Percentiles rank a stretch among this genome's conserved stretches.
phyloP scores from a whole-genome alignment of 768 basidiomycete species.

The Leccinum disarticulatum region DNA sequence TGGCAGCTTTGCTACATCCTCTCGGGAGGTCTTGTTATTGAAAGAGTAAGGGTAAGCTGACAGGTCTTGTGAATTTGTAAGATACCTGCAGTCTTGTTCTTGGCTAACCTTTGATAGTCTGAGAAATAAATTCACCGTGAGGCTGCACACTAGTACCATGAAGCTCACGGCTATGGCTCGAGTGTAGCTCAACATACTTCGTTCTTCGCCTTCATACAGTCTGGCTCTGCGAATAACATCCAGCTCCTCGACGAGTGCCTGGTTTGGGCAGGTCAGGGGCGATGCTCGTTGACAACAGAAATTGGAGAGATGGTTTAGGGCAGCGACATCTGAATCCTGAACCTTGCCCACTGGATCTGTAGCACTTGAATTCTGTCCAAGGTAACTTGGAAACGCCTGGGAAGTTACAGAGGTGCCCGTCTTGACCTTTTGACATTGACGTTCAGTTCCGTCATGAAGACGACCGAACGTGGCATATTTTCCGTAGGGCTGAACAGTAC shows the following conservation, averaged over 20 bases:
- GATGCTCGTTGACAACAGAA: slow-evolving; percentile 65
- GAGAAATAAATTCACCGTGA: slow-evolving; percentile 2
- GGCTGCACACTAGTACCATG: background rate
- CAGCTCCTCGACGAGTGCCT: slow-evolving; percentile 57
- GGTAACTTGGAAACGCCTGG: background rate
- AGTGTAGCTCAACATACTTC: slow-evolving; percentile 70
- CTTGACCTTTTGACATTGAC: slow-evolving; percentile 40
- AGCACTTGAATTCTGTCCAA: background rate
- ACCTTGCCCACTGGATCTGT: slow-evolving; percentile 24
- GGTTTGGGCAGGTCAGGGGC: slow-evolving; percentile 69
- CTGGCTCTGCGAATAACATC: slow-evolving; percentile 57
- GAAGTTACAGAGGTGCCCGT: background rate
- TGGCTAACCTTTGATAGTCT: slow-evolving; percentile 50
- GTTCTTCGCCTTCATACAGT: slow-evolving; percentile 63
- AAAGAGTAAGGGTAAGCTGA: slow-evolving; percentile 52
- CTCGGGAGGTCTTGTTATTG: slow-evolving; percentile 35
- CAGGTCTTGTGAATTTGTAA: background rate
- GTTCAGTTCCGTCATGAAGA: slow-evolving; percentile 46
- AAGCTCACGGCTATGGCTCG: slow-evolving; percentile 65
- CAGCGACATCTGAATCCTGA: slow-evolving; percentile 16
- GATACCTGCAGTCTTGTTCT: background rate
- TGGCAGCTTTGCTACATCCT: slow-evolving; percentile 44
- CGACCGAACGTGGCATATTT: slow-evolving; percentile 57
- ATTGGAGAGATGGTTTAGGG: slow-evolving; percentile 32
- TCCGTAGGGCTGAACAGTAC: slow-evolving; percentile 47